Evolutionary conservation across 345 rosid genomes (phyloP).

Genomic region (Aquilaria sinensis): DNA sequence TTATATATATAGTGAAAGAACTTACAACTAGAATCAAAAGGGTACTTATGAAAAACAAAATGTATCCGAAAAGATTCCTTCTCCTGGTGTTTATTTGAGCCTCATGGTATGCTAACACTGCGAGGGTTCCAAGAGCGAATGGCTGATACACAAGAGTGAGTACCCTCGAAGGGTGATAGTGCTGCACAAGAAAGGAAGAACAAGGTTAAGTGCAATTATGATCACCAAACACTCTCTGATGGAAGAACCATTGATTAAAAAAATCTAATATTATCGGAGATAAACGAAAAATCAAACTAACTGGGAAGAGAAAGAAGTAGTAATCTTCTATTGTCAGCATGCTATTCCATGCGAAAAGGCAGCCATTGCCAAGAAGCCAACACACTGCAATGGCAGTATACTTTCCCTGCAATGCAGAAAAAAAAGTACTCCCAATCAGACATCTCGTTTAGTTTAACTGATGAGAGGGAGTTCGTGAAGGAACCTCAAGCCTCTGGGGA

Average conservation of each 20-base stretch:
- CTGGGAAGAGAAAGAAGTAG: conserved; percentile 57
- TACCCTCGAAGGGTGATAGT: conserved; percentile 68
- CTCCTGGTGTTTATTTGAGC: conserved; percentile 61
- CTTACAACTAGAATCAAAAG: conserved; percentile 68
- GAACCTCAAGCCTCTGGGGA: conserved; percentile 31
- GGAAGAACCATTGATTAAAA: neutral
- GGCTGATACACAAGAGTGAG: conserved; percentile 82
- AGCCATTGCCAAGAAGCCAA: conserved; percentile 78
- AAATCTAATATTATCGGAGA: neutral
- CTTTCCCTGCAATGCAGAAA: conserved; percentile 48
- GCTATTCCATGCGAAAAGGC: conserved; percentile 81
- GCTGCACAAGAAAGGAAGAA: conserved; percentile 30
- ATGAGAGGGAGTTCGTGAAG: neutral
- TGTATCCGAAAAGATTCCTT: conserved; percentile 65
- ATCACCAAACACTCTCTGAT: neutral
- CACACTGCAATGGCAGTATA: conserved; percentile 54
- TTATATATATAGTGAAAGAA: neutral
- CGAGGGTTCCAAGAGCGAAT: conserved; percentile 55
- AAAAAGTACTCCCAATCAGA: too few relatives aligned
- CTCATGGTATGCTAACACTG: conserved; percentile 52
- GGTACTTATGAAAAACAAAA: conserved; percentile 45
- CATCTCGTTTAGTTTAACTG: neutral
- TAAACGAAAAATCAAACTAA: conserved; percentile 18
- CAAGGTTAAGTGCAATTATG: conserved; percentile 3
- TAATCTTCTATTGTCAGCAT: conserved; percentile 78